Conservation (phyloP, 2,329 filamentous ascomycete species). For the Claviceps spartinae region DNA sequence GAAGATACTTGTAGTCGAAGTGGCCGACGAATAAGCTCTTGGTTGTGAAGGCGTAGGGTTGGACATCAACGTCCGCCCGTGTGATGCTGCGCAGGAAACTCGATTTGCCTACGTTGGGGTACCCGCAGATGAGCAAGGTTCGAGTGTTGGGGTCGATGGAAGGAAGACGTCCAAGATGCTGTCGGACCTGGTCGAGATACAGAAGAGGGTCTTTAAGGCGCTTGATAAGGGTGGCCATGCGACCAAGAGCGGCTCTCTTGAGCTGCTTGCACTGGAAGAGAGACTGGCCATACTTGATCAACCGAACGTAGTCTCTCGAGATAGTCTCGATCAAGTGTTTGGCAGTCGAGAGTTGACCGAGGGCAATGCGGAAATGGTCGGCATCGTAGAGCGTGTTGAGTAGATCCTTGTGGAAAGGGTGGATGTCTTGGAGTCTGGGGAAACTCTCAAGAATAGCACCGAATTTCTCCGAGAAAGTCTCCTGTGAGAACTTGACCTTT, state of each 20-base stretch:
- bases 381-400: conserved; percentile 98
- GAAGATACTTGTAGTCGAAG: conserved; percentile 72
- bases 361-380: conserved; percentile 93
- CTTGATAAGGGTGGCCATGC: conserved; percentile 96
- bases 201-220: conserved; percentile 86
- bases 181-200: conserved; percentile 82
- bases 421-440: conserved; percentile 83
- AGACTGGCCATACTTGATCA: conserved; percentile 85
- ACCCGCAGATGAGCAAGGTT: conserved; percentile 91
- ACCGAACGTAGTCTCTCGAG: conserved; percentile 85
- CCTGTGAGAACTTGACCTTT: conserved; percentile 96
- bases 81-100: conserved; percentile 89
- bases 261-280: conserved; percentile 99
- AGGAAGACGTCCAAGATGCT: conserved; percentile 92
- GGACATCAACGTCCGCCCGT: conserved; percentile 87
- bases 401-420: conserved; percentile 71
- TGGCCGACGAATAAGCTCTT: conserved; percentile 96
- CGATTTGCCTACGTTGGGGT: conserved; percentile 95
- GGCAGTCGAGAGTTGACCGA: conserved; percentile 89
- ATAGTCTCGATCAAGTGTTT: conserved; percentile 96
- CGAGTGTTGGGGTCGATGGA: conserved; percentile 97
- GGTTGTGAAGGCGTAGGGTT: conserved; percentile 97
- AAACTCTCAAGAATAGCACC: conserved; percentile 84
- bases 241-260: conserved; percentile 87
- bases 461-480: conserved; percentile 93